phyloP scores from a whole-genome alignment of 2,329 filamentous ascomycete species.

The Verticillium isaacii region DNA sequence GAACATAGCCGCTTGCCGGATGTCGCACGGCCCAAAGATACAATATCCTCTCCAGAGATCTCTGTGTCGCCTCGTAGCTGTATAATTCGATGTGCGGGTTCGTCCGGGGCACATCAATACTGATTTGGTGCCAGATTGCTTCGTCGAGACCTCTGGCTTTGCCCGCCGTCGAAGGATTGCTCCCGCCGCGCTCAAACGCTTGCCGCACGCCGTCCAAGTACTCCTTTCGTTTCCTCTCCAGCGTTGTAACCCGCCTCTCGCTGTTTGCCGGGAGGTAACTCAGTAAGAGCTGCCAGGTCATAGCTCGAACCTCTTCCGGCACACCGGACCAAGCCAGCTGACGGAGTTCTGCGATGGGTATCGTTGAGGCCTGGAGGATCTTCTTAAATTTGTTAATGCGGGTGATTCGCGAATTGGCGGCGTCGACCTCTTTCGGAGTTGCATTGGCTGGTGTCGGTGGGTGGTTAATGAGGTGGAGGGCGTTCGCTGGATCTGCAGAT shows the following conservation, averaged over 20 bases:
- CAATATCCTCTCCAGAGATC: conserved; percentile 87
- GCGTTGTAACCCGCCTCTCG: conserved; percentile 80
- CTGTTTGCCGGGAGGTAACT: conserved; percentile 97
- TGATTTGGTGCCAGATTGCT: conserved; percentile 99
- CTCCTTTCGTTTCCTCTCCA: conserved; percentile 93
- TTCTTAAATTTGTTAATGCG: conserved; percentile 99
- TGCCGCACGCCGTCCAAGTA: conserved; percentile 87
- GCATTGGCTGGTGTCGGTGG: conserved; percentile 69
- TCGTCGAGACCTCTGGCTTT: conserved; percentile 75
- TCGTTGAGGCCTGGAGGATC: conserved; percentile 86
- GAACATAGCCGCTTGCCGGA: conserved; percentile 94
- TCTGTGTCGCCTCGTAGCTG: conserved; percentile 90
- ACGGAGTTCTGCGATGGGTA: conserved; percentile 78
- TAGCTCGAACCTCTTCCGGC: conserved; percentile 90
- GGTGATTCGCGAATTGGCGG: conserved; percentile 79
- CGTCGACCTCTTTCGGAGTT: conserved; percentile 77
- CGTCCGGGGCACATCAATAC: conserved; percentile 93
- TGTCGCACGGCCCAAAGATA: conserved; percentile 98
- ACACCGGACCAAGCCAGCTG: conserved; percentile 90
- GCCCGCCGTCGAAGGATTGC: conserved; percentile 28
- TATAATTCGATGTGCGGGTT: conserved; percentile 96
- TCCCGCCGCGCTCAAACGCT: conserved; percentile 58
- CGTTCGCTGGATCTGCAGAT: conserved; percentile 72
- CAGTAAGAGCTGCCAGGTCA: conserved; percentile 97
- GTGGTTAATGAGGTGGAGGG: conserved; percentile 89